phyloP scores from a whole-genome alignment of 2,329 filamentous ascomycete species.

The Claviceps monticola region DNA sequence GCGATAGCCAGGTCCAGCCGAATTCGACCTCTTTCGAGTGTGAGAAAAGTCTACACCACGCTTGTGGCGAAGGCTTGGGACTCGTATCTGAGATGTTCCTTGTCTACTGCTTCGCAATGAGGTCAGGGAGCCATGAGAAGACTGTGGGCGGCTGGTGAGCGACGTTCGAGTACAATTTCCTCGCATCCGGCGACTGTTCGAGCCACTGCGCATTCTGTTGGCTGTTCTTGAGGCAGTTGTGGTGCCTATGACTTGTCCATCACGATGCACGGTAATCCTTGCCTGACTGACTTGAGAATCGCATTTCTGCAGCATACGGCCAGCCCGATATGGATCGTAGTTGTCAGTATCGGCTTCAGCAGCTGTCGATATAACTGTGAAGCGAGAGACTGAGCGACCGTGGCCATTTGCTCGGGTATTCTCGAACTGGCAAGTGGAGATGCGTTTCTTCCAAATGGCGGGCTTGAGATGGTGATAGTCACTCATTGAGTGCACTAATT shows the following conservation, averaged over 20 bases:
- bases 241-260: constrained; percentile 18
- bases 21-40: constrained; percentile 26
- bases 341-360: constrained; percentile 43
- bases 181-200: constrained; percentile 17
- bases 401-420: constrained; percentile 31
- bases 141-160: constrained; percentile 17
- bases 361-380: constrained; percentile 51
- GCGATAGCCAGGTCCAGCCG: constrained; percentile 11
- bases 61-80: constrained; percentile 31
- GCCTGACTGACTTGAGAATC: constrained; percentile 43
- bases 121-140: constrained; percentile 29
- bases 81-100: constrained; percentile 26
- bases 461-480: constrained; percentile 75
- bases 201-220: constrained; percentile 23
- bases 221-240: constrained; percentile 13
- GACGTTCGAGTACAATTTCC: constrained; percentile 16
- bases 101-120: constrained; percentile 36
- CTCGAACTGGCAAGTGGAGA: constrained; percentile 48
- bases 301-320: constrained; percentile 30
- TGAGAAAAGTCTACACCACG: constrained; percentile 42
- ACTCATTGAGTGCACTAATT: constrained; percentile 72
- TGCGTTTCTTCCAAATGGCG: constrained; percentile 41
- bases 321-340: constrained; percentile 76
- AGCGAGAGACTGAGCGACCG: constrained; percentile 42
- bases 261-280: constrained; percentile 55